Evolutionary conservation across 2,329 filamentous ascomycete genomes (phyloP).

Genomic region (Alternaria infectoria): DNA sequence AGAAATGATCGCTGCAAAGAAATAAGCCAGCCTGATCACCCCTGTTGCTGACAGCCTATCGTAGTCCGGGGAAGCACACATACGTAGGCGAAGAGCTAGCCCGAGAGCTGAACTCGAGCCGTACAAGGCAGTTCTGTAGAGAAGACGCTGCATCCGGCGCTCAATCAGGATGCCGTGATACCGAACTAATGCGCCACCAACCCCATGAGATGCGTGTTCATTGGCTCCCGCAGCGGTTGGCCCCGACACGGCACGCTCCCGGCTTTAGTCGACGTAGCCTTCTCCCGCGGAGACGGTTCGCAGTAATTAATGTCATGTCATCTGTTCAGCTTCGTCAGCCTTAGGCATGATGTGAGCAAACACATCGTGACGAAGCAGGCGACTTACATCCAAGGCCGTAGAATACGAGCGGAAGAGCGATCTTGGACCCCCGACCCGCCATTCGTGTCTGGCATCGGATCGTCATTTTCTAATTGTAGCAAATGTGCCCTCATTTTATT

Average conservation of each 20-base stretch:
- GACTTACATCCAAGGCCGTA: not conserved
- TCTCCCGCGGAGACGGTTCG: not conserved
- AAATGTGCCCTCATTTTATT: not conserved
- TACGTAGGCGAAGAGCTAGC: not conserved
- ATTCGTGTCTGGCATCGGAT: not conserved
- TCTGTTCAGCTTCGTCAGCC: not conserved
- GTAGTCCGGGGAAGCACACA: not conserved
- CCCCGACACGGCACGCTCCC: not conserved
- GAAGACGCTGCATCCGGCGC: not conserved
- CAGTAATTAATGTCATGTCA: not conserved
- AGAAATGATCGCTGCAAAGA: not conserved
- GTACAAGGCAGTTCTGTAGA: not conserved
- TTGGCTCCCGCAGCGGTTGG: not conserved
- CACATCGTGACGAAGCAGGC: not conserved
- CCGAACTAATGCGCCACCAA: not conserved
- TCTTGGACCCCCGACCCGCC: not conserved
- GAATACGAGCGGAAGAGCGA: not conserved
- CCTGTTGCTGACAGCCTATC: not conserved
- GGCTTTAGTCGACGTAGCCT: not conserved
- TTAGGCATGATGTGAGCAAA: not conserved
- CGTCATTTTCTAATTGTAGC: not conserved
- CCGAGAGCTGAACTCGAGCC: not conserved
- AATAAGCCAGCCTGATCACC: not conserved
- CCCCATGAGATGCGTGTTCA: not conserved
- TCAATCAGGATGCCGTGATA: not conserved